These are phyloP conservation scores for Curvularia lunata DNA, from an alignment of 2,329 filamentous ascomycete species.

Conservation along the genomic window DNA sequence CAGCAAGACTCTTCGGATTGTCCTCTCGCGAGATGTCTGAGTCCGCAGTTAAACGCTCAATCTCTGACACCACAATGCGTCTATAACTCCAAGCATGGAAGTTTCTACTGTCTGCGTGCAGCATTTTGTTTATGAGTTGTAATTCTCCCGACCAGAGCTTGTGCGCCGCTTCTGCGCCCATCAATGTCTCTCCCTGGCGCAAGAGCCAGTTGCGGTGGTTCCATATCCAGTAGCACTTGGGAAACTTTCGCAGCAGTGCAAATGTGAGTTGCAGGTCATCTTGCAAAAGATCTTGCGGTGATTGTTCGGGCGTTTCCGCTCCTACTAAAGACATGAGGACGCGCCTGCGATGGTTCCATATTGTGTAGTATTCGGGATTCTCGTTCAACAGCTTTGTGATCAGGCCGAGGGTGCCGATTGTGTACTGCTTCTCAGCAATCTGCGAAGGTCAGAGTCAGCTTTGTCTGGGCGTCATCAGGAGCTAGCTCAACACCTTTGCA, in stretches of 20 bases:
- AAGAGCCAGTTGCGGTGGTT: slow-evolving; percentile 91
- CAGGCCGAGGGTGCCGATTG: slow-evolving; percentile 66
- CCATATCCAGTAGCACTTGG: slow-evolving; percentile 99
- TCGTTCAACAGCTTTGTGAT: slow-evolving; percentile 75
- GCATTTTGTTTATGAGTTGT: slow-evolving; percentile 83
- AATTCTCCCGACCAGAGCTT: slow-evolving; percentile 86
- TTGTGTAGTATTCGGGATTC: slow-evolving; percentile 89
- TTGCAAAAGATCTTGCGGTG: slow-evolving; percentile 63
- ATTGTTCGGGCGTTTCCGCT: slow-evolving; percentile 27
- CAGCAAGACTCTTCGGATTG: slow-evolving; percentile 65
- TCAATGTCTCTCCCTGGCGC: slow-evolving; percentile 68
- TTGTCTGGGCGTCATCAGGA: background rate
- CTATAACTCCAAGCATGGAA: slow-evolving; percentile 98
- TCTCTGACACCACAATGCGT: slow-evolving; percentile 74
- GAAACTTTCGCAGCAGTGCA: slow-evolving; percentile 80
- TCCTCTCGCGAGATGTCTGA: slow-evolving; percentile 3
- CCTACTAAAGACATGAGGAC: slow-evolving; percentile 68
- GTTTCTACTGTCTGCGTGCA: slow-evolving; percentile 83
- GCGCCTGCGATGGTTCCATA: slow-evolving; percentile 86
- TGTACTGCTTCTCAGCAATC: slow-evolving; percentile 57
- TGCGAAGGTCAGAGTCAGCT: slow-evolving; percentile 21
- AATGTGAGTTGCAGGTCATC: slow-evolving; percentile 83
- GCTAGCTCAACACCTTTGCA: slow-evolving; percentile 60
- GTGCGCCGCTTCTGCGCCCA: slow-evolving; percentile 64
- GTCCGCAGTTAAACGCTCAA: slow-evolving; percentile 64